Base-by-base conservation (phyloP, 768 basidiomycete genomes). In the Trametes gibbosa region DNA sequence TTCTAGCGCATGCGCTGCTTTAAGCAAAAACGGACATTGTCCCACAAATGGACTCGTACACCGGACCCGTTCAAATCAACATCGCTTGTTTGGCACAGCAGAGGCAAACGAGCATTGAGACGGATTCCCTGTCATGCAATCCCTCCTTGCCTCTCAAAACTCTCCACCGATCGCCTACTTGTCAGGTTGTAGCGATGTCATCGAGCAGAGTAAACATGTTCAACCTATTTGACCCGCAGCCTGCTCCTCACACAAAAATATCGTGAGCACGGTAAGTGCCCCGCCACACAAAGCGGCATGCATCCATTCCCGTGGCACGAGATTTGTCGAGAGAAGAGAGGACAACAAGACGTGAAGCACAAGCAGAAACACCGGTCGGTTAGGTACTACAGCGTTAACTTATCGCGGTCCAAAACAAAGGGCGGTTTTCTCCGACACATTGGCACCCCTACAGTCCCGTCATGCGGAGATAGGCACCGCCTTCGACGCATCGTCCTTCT, bases 401-500 rank as follows among this genome's bases (percentile, higher is more conserved):
- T 56, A 56, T 50, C 47, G 47, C 25, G 12, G 55, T 56, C 55
- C 55, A 17, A 48, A 56, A 21, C 12, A 40, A 41, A 17, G 19
- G 46, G n/a, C n/a, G 25, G 25, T 56, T 49, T 49, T 50, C 50
- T 37, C n/a, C 48, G 19, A 21, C 19, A 37, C 34, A 6, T 19
- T 53, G 21, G 25, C 41, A 13, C 4, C 21, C 14, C n/a, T n/a
- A n/a, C n/a, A n/a, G n/a, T n/a, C 2, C 3, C 35, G 5, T 64
- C 49, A 65, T 29, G 74, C 76, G 42, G 70, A 62, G 48, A 79
- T 75, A 12, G 77, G 69, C 40, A 79, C 70, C 7, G 81, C 69
- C 43, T 82, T 80, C 56, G 60, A 62, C 32, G 79, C 74, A 42
- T 82, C 85, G 58, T 82, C 80, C 67, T 86, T 85, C 73, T 87